These are phyloP conservation scores for Cladobotryum mycophilum DNA, from an alignment of 2,329 filamentous ascomycete species.

Conservation along the genomic window DNA sequence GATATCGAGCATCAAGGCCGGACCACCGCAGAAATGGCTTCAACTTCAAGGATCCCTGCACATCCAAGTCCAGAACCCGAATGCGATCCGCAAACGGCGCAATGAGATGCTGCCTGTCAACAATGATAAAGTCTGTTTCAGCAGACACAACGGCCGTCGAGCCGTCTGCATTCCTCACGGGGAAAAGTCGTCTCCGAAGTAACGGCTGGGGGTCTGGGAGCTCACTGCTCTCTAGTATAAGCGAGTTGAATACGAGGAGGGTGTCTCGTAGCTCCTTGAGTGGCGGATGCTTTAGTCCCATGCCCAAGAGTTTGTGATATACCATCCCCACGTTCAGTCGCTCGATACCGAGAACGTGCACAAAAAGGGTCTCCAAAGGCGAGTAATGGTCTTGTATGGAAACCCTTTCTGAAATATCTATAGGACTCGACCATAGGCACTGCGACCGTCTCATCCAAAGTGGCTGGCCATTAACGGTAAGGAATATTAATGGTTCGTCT, in stretches of 20 bases:
- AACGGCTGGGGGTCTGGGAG: conserved; percentile 10
- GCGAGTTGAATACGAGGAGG: conserved; percentile 27
- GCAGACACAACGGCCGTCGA: conserved; percentile 11
- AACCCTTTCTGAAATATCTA: conserved; percentile 21
- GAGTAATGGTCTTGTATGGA: conserved; percentile 23
- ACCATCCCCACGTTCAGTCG: conserved; percentile 25
- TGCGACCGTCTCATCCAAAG: conserved; percentile 23
- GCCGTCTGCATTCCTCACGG: conserved; percentile 18
- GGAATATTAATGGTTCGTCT: conserved; percentile 10
- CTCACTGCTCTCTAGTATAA: conserved; percentile 17
- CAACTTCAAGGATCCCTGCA: conserved; percentile 27
- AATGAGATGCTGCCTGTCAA: conserved; percentile 25
- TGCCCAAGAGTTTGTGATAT: conserved; percentile 23
- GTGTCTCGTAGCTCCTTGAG: conserved; percentile 23
- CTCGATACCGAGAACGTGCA: conserved; percentile 23
- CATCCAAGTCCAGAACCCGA: conserved; percentile 29
- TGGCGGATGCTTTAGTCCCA: conserved; percentile 3
- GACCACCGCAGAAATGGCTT: conserved; percentile 29
- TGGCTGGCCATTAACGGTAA: not conserved
- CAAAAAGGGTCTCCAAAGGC: conserved; percentile 25
- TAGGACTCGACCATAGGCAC: conserved; percentile 30
- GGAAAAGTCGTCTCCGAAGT: conserved; percentile 15
- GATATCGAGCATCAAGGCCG: conserved; percentile 22
- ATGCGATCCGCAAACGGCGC: conserved; percentile 22
- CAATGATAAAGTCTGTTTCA: conserved; percentile 25